A percentile compares a stretch with the other conserved stretches of the same genome.
Evolutionary conservation across 495 filamentous ascomycete genomes (phyloP).

Genomic region (Aspergillus sclerotiicarbonarius): DNA sequence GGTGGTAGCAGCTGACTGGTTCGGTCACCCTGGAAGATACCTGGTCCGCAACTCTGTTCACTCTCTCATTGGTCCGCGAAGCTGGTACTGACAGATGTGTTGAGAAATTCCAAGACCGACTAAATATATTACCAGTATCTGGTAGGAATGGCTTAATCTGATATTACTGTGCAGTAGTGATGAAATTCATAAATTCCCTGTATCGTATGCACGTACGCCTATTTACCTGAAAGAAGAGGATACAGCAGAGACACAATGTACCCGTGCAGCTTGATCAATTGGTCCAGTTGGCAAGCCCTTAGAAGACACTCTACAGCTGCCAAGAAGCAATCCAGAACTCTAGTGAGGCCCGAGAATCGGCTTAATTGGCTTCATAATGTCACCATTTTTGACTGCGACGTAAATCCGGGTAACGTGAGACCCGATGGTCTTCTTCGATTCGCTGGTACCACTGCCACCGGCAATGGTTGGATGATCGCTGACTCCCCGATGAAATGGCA

Average conservation of each 20-base stretch:
- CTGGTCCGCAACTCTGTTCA: no score
- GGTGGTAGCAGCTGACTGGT: no score
- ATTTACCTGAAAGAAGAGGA: background rate
- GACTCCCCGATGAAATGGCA: slow-evolving; percentile 9
- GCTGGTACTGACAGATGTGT: no score
- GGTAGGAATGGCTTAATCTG: no score
- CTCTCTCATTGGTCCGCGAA: no score
- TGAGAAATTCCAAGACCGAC: no score
- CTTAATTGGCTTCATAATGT: background rate
- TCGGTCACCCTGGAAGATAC: no score
- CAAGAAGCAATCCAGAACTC: background rate
- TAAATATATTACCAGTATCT: no score
- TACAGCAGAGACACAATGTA: background rate
- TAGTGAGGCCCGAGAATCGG: background rate
- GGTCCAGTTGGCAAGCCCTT: background rate
- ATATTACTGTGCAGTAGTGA: no score
- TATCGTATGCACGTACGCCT: no score
- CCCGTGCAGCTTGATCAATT: background rate
- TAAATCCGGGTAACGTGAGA: slow-evolving; percentile 9
- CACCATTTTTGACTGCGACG: background rate
- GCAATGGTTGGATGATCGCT: slow-evolving; percentile 20
- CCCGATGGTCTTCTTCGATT: slow-evolving; percentile 25
- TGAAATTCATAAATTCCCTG: no score
- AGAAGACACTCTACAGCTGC: background rate
- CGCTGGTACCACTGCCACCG: background rate